phyloP scores from a whole-genome alignment of 1,284 basidiomycete genomes.

The Ceratobasidium sp. region DNA sequence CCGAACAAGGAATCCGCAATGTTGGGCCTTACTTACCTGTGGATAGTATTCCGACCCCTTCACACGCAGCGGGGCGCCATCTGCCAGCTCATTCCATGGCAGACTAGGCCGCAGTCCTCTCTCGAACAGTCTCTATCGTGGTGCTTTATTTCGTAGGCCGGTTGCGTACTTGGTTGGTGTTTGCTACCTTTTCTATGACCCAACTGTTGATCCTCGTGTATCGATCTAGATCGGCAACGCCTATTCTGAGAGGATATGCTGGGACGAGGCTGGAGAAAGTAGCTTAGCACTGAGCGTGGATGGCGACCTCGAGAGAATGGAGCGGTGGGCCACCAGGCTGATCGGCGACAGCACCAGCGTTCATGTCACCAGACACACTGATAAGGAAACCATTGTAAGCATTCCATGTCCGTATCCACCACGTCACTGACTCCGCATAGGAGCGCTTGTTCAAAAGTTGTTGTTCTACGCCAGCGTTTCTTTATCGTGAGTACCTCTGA shows the following conservation, averaged over 20 bases:
- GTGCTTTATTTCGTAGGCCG: neutral
- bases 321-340: neutral
- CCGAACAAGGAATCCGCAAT: conserved; percentile 4
- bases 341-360: neutral
- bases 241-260: neutral
- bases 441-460: neutral
- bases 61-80: neutral
- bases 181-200: neutral
- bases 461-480: neutral
- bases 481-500: neutral
- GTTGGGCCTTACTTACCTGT: neutral
- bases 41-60: neutral
- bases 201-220: neutral
- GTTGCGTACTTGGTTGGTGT: neutral
- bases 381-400: neutral
- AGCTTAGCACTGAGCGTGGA: neutral
- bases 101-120: neutral
- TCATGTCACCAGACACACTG: neutral
- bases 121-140: neutral
- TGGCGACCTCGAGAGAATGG: neutral
- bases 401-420: neutral
- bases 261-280: neutral
- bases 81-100: neutral
- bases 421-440: neutral
- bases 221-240: neutral